Conservation (phyloP, 2,329 filamentous ascomycete genomes). For the Emergomyces africanus region DNA sequence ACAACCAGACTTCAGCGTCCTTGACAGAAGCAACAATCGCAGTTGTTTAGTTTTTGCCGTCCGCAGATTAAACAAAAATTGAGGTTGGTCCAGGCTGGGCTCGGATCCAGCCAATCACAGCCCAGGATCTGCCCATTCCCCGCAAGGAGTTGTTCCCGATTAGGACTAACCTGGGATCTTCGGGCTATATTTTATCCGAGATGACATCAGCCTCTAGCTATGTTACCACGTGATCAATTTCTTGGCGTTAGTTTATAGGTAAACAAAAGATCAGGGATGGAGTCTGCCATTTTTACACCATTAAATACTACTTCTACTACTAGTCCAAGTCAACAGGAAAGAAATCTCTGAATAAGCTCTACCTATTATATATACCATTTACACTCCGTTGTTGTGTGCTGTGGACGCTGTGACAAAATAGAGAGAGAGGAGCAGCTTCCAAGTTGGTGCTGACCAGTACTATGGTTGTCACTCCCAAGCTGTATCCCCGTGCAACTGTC, state of each 20-base stretch:
- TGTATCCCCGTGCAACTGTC: conserved; percentile 72
- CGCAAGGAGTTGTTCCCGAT: background rate
- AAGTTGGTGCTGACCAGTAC: no score
- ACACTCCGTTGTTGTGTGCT: no score
- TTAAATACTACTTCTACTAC: no score
- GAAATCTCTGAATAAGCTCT: background rate
- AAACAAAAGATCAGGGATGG: background rate
- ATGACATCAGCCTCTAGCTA: background rate
- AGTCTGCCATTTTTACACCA: no score
- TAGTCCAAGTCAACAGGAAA: no score
- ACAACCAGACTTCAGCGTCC: no score
- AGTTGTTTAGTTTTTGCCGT: no score
- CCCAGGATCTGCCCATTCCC: background rate
- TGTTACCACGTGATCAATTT: background rate
- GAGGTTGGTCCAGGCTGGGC: background rate
- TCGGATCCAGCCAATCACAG: background rate
- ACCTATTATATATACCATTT: background rate
- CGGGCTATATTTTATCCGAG: background rate
- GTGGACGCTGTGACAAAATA: no score
- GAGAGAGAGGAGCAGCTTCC: background rate
- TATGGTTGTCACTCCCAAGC: conserved; percentile 55
- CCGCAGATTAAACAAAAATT: no score
- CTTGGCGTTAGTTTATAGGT: background rate
- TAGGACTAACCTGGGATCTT: background rate
- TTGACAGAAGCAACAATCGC: no score